Conservation (phyloP, 495 filamentous ascomycete species). For the Daldinia loculata region DNA sequence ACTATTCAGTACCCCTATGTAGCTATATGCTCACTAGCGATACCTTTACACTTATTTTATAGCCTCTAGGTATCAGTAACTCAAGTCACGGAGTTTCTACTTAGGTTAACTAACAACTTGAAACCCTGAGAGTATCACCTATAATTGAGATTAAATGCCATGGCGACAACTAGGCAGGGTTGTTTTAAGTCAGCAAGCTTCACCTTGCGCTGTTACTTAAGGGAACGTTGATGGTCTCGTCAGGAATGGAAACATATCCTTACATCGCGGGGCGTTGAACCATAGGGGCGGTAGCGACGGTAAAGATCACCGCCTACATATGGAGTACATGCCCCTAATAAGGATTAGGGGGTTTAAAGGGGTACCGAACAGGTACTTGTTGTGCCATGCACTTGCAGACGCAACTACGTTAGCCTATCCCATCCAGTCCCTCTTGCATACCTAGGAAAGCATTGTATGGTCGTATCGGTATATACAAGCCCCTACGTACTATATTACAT, state of each 20-base stretch:
- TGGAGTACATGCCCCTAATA: slow-evolving; percentile 22
- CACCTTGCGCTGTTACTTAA: slow-evolving; percentile 4
- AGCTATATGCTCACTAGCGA: background rate
- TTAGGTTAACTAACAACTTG: background rate
- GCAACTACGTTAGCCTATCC: slow-evolving; percentile 29
- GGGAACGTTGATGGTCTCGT: slow-evolving; percentile 4
- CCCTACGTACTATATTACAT: slow-evolving; percentile 17
- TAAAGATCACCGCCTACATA: slow-evolving; percentile 10
- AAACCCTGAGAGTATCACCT: slow-evolving; percentile 3
- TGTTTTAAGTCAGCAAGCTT: background rate
- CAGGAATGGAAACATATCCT: slow-evolving; percentile 26
- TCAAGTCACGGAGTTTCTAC: background rate
- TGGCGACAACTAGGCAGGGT: slow-evolving; percentile 4
- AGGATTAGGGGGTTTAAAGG: slow-evolving; percentile 4
- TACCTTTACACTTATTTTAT: background rate
- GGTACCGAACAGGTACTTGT: slow-evolving; percentile 31
- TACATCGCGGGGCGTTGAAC: slow-evolving; percentile 29
- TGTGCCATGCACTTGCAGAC: slow-evolving; percentile 30
- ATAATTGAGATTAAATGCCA: slow-evolving; percentile 6
- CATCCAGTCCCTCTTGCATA: slow-evolving; percentile 24
- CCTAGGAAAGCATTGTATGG: slow-evolving; percentile 21
- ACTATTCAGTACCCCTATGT: background rate
- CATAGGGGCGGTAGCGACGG: slow-evolving; percentile 20
- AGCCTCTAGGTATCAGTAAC: background rate
- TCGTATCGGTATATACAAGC: slow-evolving; percentile 16